phyloP scores from a whole-genome alignment of 78 protist genomes.

The Ministeria vibrans region DNA sequence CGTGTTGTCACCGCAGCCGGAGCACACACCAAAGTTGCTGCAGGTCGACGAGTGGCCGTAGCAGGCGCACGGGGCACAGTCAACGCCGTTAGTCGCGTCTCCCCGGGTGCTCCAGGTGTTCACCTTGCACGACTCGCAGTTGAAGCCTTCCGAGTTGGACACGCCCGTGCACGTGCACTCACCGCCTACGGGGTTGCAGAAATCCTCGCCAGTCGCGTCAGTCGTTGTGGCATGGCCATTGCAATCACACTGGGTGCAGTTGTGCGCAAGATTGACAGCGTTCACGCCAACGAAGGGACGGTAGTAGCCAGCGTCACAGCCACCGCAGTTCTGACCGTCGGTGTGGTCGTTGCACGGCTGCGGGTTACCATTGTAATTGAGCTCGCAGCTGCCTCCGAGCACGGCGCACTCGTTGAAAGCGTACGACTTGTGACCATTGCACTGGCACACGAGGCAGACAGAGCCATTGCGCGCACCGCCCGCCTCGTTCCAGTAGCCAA shows the following conservation, averaged over 20 bases:
- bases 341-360: conserved; percentile 8
- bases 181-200: neutral
- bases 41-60: conserved; percentile 11
- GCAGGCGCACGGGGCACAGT: conserved; percentile 4
- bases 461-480: neutral
- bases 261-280: neutral
- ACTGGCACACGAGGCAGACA: neutral
- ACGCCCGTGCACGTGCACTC: neutral
- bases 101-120: neutral
- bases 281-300: neutral
- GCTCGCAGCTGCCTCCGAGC: neutral
- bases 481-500: neutral
- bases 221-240: neutral
- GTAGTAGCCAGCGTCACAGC: neutral
- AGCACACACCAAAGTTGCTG: neutral
- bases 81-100: neutral
- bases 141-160: neutral
- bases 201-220: neutral
- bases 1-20: conserved; percentile 3
- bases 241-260: neutral
- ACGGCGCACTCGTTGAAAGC: neutral
- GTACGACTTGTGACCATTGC: conserved; percentile 1
- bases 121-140: neutral
- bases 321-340: neutral
- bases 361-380: neutral